Evolutionary conservation across 768 basidiomycete species (phyloP), one percentile per base, ranked within the genome.

Genomic region (Russula foetens): DNA sequence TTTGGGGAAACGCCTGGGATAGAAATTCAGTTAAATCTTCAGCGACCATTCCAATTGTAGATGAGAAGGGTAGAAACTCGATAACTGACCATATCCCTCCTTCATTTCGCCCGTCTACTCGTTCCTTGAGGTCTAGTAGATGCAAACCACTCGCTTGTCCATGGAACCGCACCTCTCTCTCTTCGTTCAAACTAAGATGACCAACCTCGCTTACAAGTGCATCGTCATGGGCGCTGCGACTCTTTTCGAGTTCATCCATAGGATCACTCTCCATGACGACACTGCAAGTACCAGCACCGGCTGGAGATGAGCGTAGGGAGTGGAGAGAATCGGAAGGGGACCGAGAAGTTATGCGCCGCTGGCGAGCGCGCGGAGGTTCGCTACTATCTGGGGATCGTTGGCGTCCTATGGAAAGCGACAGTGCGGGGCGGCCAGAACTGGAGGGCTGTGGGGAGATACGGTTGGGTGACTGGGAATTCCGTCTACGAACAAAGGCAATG

Each of bases 141-240:
- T 93, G 84, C 63, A 93, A 71, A 2, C 91, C 90, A 60, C 88
- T 90, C 4, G 82, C 86, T 71, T 90, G 90, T 29, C 92, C 91
- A 67, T 95, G 92, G 71, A 86, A 94, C 39, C 92, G 76, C 14
- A 95, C 84, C 70, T 94, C 84, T 58, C 84, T 81, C 56, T 93
- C 88, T 74, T 95, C 92, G 67, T 95, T 92, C 66, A 95, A 68
- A 63, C 88, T 90, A 60, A 95, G 76, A 72, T 94, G 91, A 2
- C 92, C 92, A 5, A 93, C 80, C 29, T 90, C 91, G 59, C 85
- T 84, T 33, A 81, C 77, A 3, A 87, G 70, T 55, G 79, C 77
- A 45, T 76, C 77, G 48, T 79, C 78, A 39, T 72, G 69, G 48
- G 57, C 67, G 28, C 53, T 59, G 28, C 60, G 60, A 53, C 39